Base-by-base conservation (phyloP, 495 filamentous ascomycete species). In the Haplographium delicatum region DNA sequence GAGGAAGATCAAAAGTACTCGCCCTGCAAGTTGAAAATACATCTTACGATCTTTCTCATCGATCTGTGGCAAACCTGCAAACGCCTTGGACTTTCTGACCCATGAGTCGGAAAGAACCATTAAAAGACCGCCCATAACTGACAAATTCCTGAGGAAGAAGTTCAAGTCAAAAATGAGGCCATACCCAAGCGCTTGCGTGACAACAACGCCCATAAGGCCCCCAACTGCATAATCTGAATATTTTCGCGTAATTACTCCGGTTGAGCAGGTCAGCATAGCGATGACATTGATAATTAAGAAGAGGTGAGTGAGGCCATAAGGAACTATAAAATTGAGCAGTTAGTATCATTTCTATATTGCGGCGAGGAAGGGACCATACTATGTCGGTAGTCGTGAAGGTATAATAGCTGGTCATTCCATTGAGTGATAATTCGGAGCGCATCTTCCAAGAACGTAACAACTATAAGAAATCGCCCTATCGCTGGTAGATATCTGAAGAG, bases 31-130 rank as follows among this genome's bases (percentile, higher is more conserved):
- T 78, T 97, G 93, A 70, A 98, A 91, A 75, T 98, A 98, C 89
- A 96, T 96, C 79, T 97, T 98, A 66, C 89, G 85, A 67, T 98
- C 94, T 80, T 96, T 96, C 78, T 98, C 93, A 60, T 96, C 91
- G 19, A 97, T 76, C 70, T 87, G 80, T 44, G 93, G 93, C 50
- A 98, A 74, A 33, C 93, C 93, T 22, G 93, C 93, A 35, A 95
- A 95, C 10, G 91, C 90, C 72, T 96, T 96, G 67, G 82, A 85
- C 81, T 96, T 96, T 67, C 91, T 85, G 62, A 96, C 88, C 91
- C 91, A 97, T 41, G 86, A 91, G 72, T 98, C 93, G 15, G 91
- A 96, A 11, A 98, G 75, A 3, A 98, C 94, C 93, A 98, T 96
- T 40, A 98, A 76, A 34, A 98, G 78, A 46, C 93, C 93, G 58